Evolutionary conservation across 306 rosid genomes (phyloP).

Genomic region (Fragaria ananassa): DNA sequence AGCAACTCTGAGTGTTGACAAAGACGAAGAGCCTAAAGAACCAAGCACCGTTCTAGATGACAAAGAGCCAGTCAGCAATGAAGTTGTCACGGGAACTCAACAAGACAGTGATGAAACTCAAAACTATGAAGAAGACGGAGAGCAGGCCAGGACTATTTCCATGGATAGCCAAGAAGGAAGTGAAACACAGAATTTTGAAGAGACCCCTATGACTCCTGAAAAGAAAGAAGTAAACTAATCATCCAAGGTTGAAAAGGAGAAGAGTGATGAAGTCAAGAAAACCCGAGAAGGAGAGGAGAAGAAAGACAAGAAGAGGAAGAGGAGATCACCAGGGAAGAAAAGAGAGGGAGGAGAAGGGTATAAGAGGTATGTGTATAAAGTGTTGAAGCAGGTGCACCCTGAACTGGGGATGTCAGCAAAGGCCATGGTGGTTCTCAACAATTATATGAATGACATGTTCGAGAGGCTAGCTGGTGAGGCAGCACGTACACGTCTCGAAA

Average conservation of each 20-base stretch:
- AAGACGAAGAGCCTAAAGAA: not conserved
- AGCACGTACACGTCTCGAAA: constrained; percentile 34
- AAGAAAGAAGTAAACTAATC: not conserved
- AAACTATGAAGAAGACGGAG: not conserved
- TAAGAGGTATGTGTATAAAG: constrained; percentile 59
- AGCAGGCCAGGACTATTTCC: not conserved
- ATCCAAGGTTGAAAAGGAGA: not conserved
- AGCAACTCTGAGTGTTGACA: not conserved
- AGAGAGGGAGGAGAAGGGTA: constrained; percentile 45
- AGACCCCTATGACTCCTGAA: constrained; percentile 2
- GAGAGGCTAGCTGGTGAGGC: constrained; percentile 69
- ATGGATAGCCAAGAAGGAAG: not conserved
- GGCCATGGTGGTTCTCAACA: constrained; percentile 59
- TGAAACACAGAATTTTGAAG: not conserved
- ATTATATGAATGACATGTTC: constrained; percentile 78
- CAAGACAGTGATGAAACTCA: constrained; percentile 1
- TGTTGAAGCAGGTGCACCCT: constrained; percentile 79
- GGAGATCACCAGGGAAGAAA: not conserved
- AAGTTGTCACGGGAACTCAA: not conserved
- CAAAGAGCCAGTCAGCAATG: not conserved
- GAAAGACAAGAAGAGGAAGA: constrained; percentile 24
- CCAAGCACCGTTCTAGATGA: not conserved
- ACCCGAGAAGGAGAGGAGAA: not conserved
- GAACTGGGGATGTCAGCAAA: constrained; percentile 53
- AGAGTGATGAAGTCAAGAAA: constrained; percentile 7